Evolutionary conservation across 75 land plant species (phyloP), one percentile per base, ranked within the genome.

Genomic region (Selaginella tamariscina): DNA sequence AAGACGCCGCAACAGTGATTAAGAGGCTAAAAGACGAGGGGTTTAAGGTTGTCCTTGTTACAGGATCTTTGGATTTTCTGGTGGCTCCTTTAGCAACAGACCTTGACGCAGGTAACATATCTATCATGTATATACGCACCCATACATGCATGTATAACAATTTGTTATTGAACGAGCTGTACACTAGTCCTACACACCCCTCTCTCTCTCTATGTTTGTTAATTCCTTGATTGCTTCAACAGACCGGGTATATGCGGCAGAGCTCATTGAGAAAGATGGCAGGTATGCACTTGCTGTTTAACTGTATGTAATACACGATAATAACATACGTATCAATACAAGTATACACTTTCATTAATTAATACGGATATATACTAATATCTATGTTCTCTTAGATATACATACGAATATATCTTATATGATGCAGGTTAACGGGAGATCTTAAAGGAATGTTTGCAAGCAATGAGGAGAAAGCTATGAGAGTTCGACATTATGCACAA

Each of bases 21-120:
- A 56, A 39, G 44, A 32, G 54, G 24, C 29, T 73, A 54, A 73
- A 73, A 44, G 32, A 56, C 23, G 63, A 56, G 31, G 71, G 71
- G 22, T 73, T 66, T 56, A 31, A 73, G n/a, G 68, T 73, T 30
- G 75, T 73, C 22, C 56, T 73, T 60, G 75, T 73, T 28, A 73
- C 75, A 23, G 75, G 75, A 24, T 67, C 73, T 18, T 54, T 73
- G 22, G 75, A 73, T 39, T 73, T 73, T 32, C 70, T 65, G 30
- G 56, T 73, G 44, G 75, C 75, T 60, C 75, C 75, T n/a, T 30
- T 73, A 55, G 75, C 75, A 18, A 27, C 24, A 32, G 75, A 73
- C 8, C 70, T 73, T 15, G 75, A 60, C 30, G 75, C 75, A 73
- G 75, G 75, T 73, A 60, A n/a, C n/a, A n/a, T n/a, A n/a, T n/a